Evolutionary conservation across 345 rosid genomes (phyloP), one percentile per base, ranked within the genome.

Genomic region (Eutrema heterophyllum): DNA sequence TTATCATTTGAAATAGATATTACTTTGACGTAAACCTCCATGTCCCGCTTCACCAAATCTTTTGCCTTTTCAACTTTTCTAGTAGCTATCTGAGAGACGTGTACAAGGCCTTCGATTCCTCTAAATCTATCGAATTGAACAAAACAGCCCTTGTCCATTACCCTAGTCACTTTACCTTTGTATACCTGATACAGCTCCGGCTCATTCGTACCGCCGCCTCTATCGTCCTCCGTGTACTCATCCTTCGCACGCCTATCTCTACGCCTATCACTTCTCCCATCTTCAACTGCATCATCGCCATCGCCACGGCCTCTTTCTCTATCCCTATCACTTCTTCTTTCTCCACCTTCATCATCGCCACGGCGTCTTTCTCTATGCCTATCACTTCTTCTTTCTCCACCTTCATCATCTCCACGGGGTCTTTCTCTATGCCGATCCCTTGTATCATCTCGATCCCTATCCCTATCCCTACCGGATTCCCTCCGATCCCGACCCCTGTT

Each of bases 81-180:
- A 54, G 80, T 84, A 49, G 91, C 93, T 57, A 90, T 87, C 88
- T 92, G 93, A 5, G 97, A 90, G 68, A 90, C 85, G 84, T 91
- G 97, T 45, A 89, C 96, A 75, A 92, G 60, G 18, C 97, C 99
- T 80, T 91, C 99, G 73, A 88, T 89, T n/a, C 96, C 97, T 75
- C 86, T 82, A 70, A 89, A 82, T 55, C 81, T 93, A 69, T 58
- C 88, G 74, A 94, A 80, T 49, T 86, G 93, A 69, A 94, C 99
- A 51, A 94, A 89, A 66, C 93, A 92, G 26, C 93, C 97, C 0
- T 88, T 62, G 5, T 88, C 97, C 97, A 91, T 89, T 40, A 92
- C 96, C 72, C 93, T 85, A 0, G 97, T 86, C 21, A 94, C 88
- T 73, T 86, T 85, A 8, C 96, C 97, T 79, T 82, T 86, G 49